phyloP scores from a whole-genome alignment of 768 basidiomycete genomes.

The Rossbeevera mucosa region DNA sequence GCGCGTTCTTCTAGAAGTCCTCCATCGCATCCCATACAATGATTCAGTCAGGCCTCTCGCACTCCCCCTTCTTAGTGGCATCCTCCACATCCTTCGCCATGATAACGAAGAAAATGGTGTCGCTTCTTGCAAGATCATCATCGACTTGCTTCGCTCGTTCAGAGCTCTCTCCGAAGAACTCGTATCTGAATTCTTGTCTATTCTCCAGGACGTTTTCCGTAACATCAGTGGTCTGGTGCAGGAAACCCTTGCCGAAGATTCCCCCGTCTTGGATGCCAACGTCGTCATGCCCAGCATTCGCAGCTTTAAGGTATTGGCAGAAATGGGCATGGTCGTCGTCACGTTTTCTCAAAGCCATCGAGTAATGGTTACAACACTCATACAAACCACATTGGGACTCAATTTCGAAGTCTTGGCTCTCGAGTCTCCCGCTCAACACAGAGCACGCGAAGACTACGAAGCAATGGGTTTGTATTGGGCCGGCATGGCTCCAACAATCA shows the following conservation, averaged over 20 bases:
- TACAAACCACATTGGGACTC: conserved; percentile 68
- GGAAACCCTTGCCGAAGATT: conserved; percentile 70
- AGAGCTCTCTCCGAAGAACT: conserved; percentile 68
- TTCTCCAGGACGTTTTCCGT: conserved; percentile 73
- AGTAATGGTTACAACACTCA: conserved; percentile 54
- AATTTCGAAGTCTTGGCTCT: conserved; percentile 75
- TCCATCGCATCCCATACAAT: conserved; percentile 80
- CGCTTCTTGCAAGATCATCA: conserved; percentile 84
- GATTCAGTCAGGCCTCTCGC: conserved; percentile 74
- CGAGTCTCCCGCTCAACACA: conserved; percentile 76
- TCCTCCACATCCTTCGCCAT: conserved; percentile 76
- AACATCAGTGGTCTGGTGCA: conserved; percentile 71
- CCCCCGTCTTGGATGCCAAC: conserved; percentile 50
- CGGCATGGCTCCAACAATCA: conserved; percentile 73
- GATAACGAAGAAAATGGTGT: conserved; percentile 98
- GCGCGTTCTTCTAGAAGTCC: conserved; percentile 79
- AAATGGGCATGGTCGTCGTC: conserved; percentile 90
- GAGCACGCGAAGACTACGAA: conserved; percentile 72
- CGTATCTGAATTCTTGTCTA: conserved; percentile 71
- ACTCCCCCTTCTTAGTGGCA: conserved; percentile 63
- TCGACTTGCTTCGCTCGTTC: conserved; percentile 81
- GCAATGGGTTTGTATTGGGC: conserved; percentile 80
- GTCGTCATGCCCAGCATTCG: conserved; percentile 63
- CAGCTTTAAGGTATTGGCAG: conserved; percentile 91
- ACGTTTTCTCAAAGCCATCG: conserved; percentile 84